Evolutionary conservation across 495 filamentous ascomycete species (phyloP).

Genomic region (Pseudomonodictys pantanalensis): DNA sequence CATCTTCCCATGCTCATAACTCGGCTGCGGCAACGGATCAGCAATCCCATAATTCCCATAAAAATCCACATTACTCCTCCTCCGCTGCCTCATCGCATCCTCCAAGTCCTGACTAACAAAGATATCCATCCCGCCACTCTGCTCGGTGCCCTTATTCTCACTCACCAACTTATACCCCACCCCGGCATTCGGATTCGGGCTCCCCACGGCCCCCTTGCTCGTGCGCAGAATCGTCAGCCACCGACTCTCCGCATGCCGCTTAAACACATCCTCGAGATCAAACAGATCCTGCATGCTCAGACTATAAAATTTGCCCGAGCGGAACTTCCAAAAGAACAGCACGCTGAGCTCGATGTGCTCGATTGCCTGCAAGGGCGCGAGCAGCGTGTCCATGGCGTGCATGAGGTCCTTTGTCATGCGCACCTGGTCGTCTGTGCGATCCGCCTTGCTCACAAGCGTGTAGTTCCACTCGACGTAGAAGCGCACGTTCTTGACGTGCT

Average conservation of each 20-base stretch:
- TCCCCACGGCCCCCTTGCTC: constrained; percentile 4
- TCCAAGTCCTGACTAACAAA: constrained; percentile 21
- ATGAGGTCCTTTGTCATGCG: constrained; percentile 23
- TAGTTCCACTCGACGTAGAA: constrained; percentile 29
- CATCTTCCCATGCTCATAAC: constrained; percentile 21
- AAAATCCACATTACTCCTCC: constrained; percentile 25
- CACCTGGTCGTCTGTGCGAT: constrained; percentile 16
- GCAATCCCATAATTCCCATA: constrained; percentile 29
- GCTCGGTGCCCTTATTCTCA: constrained; percentile 15
- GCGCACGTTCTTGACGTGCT: constrained; percentile 17
- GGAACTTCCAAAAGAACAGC: constrained; percentile 23
- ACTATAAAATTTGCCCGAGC: constrained; percentile 18
- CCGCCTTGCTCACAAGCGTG: constrained; percentile 9
- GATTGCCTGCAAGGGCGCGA: constrained; percentile 15
- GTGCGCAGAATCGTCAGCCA: constrained; percentile 23
- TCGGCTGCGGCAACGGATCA: constrained; percentile 24
- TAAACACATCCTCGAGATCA: constrained; percentile 30
- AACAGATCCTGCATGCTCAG: constrained; percentile 28
- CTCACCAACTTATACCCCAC: constrained; percentile 22
- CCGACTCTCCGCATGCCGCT: constrained; percentile 20
- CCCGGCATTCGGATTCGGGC: constrained; percentile 15
- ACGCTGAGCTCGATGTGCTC: constrained; percentile 17
- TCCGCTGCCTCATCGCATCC: constrained; percentile 9
- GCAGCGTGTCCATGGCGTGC: constrained; percentile 21
- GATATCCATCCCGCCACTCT: constrained; percentile 27